phyloP scores from a whole-genome alignment of 192 early-diverging fungal species.

The Pilobolus umbonatus region DNA sequence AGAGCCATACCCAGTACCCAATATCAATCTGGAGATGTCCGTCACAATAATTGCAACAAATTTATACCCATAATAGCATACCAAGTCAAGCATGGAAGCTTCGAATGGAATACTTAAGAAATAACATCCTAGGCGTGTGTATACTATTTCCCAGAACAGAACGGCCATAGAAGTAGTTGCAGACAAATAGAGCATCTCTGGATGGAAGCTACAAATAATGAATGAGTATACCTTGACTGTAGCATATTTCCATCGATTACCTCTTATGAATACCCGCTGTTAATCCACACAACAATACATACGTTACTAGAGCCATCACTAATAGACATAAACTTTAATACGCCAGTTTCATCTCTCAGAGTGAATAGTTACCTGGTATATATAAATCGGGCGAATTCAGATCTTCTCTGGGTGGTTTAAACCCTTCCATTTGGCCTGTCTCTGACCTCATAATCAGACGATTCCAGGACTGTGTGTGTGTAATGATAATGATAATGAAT shows the following conservation, averaged over 20 bases:
- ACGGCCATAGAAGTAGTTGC: constrained; percentile 80
- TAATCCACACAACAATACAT: constrained; percentile 75
- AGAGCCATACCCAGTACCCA: constrained; percentile 49
- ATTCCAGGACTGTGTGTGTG: constrained; percentile 61
- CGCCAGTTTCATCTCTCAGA: neutral
- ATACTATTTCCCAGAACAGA: constrained; percentile 74
- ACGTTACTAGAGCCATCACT: constrained; percentile 90
- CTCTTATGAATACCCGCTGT: constrained; percentile 49
- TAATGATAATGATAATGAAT: neutral
- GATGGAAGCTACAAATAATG: constrained; percentile 62
- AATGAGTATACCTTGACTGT: neutral
- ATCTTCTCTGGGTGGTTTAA: constrained; percentile 82
- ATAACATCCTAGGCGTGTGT: constrained; percentile 83
- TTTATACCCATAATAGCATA: constrained; percentile 92
- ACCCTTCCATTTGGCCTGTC: constrained; percentile 73
- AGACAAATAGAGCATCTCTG: constrained; percentile 79
- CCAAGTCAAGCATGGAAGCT: constrained; percentile 76
- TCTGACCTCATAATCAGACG: constrained; percentile 70
- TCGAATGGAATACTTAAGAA: constrained; percentile 82
- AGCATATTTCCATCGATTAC: constrained; percentile 29
- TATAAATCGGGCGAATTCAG: constrained; percentile 95
- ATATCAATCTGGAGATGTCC: constrained; percentile 40
- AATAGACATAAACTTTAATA: neutral
- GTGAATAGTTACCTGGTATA: constrained; percentile 64
- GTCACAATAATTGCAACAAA: constrained; percentile 76